phyloP scores from a whole-genome alignment of 768 basidiomycete genomes.

The Russula griseocarnosa region DNA sequence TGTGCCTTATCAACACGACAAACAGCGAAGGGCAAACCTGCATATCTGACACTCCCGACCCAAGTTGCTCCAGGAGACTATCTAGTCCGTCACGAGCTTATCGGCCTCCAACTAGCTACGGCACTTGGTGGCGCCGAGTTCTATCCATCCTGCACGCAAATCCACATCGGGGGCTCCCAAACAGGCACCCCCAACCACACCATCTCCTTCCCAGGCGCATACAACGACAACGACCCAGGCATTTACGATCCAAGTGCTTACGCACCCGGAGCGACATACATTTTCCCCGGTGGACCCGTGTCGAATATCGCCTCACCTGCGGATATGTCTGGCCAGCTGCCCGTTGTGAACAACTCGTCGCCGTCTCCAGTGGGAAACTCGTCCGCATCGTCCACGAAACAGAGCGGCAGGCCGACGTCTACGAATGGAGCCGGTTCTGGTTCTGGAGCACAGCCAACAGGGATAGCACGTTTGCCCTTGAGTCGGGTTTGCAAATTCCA shows the following conservation, averaged over 20 bases:
- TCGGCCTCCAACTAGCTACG: constrained; percentile 65
- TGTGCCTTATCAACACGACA: too few relatives aligned
- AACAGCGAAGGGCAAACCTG: too few relatives aligned
- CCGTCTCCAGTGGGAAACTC: background rate
- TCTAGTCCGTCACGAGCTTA: constrained; percentile 74
- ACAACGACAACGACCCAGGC: constrained; percentile 65
- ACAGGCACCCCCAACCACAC: constrained; percentile 52
- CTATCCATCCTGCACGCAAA: constrained; percentile 34
- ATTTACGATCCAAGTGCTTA: constrained; percentile 50
- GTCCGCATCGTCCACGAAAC: background rate
- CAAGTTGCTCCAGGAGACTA: too few relatives aligned
- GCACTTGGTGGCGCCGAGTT: constrained; percentile 81
- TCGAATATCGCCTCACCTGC: constrained; percentile 26
- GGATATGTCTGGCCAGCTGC: background rate
- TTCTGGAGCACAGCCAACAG: too few relatives aligned
- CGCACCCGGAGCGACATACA: background rate
- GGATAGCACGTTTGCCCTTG: too few relatives aligned
- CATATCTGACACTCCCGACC: too few relatives aligned
- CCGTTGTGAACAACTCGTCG: background rate
- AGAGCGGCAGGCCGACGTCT: background rate
- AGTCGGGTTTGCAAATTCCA: too few relatives aligned
- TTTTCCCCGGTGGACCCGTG: constrained; percentile 24
- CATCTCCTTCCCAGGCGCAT: constrained; percentile 71
- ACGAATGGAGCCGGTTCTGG: too few relatives aligned
- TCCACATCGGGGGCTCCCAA: constrained; percentile 49